phyloP scores from a whole-genome alignment of 805 yeast species.

The Saturnispora galanensis region DNA sequence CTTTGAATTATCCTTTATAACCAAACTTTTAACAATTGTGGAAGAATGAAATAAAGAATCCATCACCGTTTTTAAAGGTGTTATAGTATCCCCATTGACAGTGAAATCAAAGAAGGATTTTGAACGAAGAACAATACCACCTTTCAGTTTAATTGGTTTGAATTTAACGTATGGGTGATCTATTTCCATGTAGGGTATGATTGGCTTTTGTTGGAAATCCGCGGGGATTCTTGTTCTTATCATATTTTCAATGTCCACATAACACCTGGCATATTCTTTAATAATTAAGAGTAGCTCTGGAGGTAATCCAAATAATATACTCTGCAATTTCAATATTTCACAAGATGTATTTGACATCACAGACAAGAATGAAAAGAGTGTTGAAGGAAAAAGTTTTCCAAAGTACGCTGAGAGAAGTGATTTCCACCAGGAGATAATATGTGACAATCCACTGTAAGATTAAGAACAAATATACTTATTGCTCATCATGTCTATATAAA shows the following conservation, averaged over 20 bases:
- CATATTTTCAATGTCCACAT: constrained; percentile 4
- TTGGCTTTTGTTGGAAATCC: neutral
- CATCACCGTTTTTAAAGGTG: neutral
- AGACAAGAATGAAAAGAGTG: neutral
- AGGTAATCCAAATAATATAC: neutral
- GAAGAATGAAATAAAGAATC: no score
- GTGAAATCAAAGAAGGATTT: constrained; percentile 2
- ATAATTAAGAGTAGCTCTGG: neutral
- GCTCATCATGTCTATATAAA: no score
- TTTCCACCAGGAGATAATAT: no score
- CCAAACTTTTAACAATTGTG: no score
- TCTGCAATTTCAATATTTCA: neutral
- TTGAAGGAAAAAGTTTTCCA: neutral
- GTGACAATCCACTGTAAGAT: no score
- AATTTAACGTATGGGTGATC: constrained; percentile 5
- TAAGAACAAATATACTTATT: no score
- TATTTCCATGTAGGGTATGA: constrained; percentile 7
- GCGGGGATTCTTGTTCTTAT: neutral
- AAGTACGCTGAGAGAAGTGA: no score
- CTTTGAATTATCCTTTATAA: no score
- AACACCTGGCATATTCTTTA: neutral
- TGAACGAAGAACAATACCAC: neutral
- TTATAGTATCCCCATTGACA: neutral
- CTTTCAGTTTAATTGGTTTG: neutral
- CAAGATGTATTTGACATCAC: neutral